Conservation (phyloP, 169 alveolate species). For the Condylostoma magnum region DNA sequence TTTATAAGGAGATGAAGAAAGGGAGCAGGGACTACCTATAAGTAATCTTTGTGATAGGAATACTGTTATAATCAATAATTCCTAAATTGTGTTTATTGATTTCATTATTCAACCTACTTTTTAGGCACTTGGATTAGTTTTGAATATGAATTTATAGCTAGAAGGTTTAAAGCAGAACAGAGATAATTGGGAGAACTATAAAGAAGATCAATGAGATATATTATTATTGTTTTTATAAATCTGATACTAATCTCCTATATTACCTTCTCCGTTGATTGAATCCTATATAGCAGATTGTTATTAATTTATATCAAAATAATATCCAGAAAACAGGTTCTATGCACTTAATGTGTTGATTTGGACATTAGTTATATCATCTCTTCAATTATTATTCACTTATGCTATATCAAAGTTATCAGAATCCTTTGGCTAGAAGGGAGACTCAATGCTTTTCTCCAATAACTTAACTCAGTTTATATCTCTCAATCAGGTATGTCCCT, state of each 20-base stretch:
- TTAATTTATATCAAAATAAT: background rate
- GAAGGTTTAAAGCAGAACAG: too few relatives aligned
- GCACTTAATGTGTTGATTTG: background rate
- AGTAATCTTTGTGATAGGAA: conserved; percentile 75
- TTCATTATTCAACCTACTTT: conserved; percentile 75
- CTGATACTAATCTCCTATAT: too few relatives aligned
- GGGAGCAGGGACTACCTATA: conserved; percentile 70
- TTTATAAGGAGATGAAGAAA: conserved; percentile 82
- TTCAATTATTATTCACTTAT: background rate
- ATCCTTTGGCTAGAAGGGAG: conserved; percentile 72
- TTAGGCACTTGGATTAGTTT: conserved; percentile 23
- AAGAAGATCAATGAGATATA: too few relatives aligned
- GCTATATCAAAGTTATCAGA: background rate
- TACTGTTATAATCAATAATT: conserved; percentile 64
- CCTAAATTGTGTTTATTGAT: conserved; percentile 79
- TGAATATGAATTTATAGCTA: too few relatives aligned
- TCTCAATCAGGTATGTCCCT: conserved; percentile 80
- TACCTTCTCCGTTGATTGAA: too few relatives aligned
- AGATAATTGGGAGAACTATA: too few relatives aligned
- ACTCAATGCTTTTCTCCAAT: conserved; percentile 40
- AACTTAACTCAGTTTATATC: conserved; percentile 71
- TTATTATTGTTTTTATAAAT: too few relatives aligned
- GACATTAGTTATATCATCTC: background rate
- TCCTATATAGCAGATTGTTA: too few relatives aligned
- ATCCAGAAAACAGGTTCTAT: background rate